These are phyloP conservation scores for Coemansia sp. DNA, from an alignment of 371 early-diverging fungal genomes.

Conservation along the genomic window DNA sequence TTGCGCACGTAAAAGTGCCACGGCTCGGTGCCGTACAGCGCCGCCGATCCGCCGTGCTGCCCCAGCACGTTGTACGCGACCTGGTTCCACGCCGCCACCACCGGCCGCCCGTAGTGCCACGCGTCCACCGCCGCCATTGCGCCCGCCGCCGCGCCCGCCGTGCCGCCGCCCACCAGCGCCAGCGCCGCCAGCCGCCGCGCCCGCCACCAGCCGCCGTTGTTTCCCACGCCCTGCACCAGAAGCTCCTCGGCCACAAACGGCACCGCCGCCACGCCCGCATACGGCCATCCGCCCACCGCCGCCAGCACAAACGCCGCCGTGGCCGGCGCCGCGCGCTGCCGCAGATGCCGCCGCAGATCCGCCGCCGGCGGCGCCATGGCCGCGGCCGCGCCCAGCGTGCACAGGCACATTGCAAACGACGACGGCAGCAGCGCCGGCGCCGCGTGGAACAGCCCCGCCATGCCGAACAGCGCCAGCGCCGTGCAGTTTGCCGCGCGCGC, in stretches of 20 bases:
- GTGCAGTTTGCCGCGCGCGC: slow-evolving; percentile 69
- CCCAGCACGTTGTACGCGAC: slow-evolving; percentile 88
- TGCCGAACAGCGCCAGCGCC: slow-evolving; percentile 60
- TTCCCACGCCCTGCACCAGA: not conserved
- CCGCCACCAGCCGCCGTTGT: slow-evolving; percentile 15
- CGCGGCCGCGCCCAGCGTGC: slow-evolving; percentile 72
- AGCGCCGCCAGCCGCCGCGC: slow-evolving; percentile 28
- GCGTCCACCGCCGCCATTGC: slow-evolving; percentile 67
- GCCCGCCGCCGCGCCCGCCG: slow-evolving; percentile 35
- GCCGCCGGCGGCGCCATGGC: slow-evolving; percentile 55
- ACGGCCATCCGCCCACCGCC: slow-evolving; percentile 87
- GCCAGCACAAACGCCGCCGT: slow-evolving; percentile 70
- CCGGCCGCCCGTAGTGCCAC: slow-evolving; percentile 68
- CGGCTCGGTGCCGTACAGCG: slow-evolving; percentile 91
- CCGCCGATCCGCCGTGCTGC: slow-evolving; percentile 65
- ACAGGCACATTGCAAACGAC: slow-evolving; percentile 86
- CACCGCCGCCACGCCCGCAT: slow-evolving; percentile 70
- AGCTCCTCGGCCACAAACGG: slow-evolving; percentile 80
- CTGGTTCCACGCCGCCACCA: slow-evolving; percentile 81
- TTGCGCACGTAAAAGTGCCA: slow-evolving; percentile 89
- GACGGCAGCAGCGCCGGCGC: slow-evolving; percentile 85
- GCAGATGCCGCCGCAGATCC: slow-evolving; percentile 27
- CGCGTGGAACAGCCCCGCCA: slow-evolving; percentile 87
- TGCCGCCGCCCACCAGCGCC: not conserved
- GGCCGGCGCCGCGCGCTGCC: slow-evolving; percentile 49